Conservation (phyloP, 2,329 filamentous ascomycete genomes). For the Calonectria pseudoreteaudii region DNA sequence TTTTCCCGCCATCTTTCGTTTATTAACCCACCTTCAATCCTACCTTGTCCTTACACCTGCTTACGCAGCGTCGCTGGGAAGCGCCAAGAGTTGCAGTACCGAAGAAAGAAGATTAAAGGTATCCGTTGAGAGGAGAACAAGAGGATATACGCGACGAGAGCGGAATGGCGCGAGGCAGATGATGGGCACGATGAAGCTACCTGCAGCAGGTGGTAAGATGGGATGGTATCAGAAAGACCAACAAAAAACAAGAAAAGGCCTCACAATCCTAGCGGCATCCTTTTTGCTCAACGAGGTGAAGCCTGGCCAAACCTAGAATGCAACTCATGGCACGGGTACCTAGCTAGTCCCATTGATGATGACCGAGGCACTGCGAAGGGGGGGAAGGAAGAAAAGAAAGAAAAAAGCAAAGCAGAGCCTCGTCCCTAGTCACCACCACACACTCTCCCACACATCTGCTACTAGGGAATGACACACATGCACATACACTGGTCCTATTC, state of each 20-base stretch:
- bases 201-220: neutral
- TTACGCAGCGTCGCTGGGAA: conserved; percentile 15
- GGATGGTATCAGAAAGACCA: neutral
- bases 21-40: conserved; percentile 24
- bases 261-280: neutral
- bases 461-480: conserved; percentile 2
- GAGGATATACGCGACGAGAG: neutral
- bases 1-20: conserved; percentile 15
- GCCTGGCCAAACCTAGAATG: neutral
- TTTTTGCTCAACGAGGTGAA: neutral
- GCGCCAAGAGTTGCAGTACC: conserved; percentile 15
- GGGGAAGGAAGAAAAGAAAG: neutral
- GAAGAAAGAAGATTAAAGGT: conserved; percentile 1
- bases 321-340: conserved; percentile 6
- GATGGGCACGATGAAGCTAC: neutral
- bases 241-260: neutral
- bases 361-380: neutral
- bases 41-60: conserved; percentile 22
- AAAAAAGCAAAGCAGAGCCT: conserved; percentile 8
- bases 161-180: neutral
- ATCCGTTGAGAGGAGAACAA: neutral
- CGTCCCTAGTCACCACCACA: conserved; percentile 7
- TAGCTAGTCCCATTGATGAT: neutral
- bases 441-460: neutral
- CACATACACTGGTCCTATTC: neutral